Evolutionary conservation across 192 early-diverging fungal species (phyloP), one percentile per base, ranked within the genome.

Genomic region (Diversispora eburnea): DNA sequence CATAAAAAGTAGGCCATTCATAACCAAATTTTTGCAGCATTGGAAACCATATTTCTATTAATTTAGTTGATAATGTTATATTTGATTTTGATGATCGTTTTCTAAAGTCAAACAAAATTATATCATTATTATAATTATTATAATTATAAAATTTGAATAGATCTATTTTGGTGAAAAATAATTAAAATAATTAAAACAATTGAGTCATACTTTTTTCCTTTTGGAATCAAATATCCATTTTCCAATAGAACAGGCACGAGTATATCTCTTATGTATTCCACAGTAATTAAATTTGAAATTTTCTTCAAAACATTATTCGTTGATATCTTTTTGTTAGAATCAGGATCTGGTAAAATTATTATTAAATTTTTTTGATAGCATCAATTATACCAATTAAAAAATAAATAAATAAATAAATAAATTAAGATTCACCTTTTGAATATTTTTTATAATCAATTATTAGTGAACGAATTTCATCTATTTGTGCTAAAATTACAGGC

Each of bases 211-310:
- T 63, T 63, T 79, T 87, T 87, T 19, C 84, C 80, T 20, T 75
- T 78, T 49, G 89, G 87, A 0, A 89, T 80, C 68, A 90, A 68
- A 43, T 84, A 78, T 54, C 89, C 87, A 2, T 79, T 61, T 66
- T 85, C 84, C 2, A 90, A 59, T 55, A 89, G 73, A 2, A 86
- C 59, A 0, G 86, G 81, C 2, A 90, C 79, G 19, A 90, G 65
- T 39, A 78, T 70, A 5, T 82, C 60, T 13, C 81, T 67, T 0
- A 88, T 71, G 5, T 80, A 80, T 55, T 87, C 86, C 3, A 68
- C 49, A 42, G 83, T 79, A 13, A 85, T 64, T 33, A 62, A 75
- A 49, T 72, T 52, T 7, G 82, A 52, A 17, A 89, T 75, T 49
- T 79, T 70, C n/a, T 73, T 72, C 8, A 88, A 74, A 17, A 77